Evolutionary conservation across 192 early-diverging fungal species (phyloP).

Genomic region (Chytriomyces sp.): DNA sequence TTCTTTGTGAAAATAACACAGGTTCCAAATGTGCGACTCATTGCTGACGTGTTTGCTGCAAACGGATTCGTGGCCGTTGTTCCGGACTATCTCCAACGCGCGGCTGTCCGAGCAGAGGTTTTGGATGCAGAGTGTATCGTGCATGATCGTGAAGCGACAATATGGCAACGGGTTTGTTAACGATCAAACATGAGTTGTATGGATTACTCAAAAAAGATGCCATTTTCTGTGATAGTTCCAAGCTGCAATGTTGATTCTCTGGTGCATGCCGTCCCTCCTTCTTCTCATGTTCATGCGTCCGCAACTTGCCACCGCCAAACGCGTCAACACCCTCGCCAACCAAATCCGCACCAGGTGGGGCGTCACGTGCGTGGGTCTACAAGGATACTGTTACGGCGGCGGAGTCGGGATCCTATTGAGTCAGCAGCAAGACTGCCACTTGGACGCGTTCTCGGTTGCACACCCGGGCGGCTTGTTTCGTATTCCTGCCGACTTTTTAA

Average conservation of each 20-base stretch:
- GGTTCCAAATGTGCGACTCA: constrained; percentile 38
- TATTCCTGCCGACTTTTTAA: constrained; percentile 24
- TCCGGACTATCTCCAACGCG: constrained; percentile 32
- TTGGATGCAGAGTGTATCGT: not conserved
- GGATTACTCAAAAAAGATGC: too few species aligned
- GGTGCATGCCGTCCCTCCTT: not conserved
- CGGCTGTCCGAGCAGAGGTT: constrained; percentile 10
- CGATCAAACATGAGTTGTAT: not conserved
- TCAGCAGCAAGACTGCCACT: constrained; percentile 1
- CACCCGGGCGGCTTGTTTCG: constrained; percentile 24
- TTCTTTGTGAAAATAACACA: too few species aligned
- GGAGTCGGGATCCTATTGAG: constrained; percentile 4
- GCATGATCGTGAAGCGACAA: not conserved
- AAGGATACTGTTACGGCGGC: constrained; percentile 8
- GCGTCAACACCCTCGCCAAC: too few species aligned
- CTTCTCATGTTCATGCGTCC: not conserved
- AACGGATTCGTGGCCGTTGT: constrained; percentile 22
- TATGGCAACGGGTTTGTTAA: not conserved
- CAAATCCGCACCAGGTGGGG: too few species aligned
- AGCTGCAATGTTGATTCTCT: constrained; percentile 3
- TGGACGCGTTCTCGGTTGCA: constrained; percentile 11
- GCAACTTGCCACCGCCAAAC: not conserved
- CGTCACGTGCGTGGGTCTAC: too few species aligned
- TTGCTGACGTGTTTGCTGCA: constrained; percentile 43
- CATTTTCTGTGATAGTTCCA: not conserved